Evolutionary conservation across 768 basidiomycete species (phyloP), one percentile per base, ranked within the genome.

Genomic region (Boletus sensibilis): DNA sequence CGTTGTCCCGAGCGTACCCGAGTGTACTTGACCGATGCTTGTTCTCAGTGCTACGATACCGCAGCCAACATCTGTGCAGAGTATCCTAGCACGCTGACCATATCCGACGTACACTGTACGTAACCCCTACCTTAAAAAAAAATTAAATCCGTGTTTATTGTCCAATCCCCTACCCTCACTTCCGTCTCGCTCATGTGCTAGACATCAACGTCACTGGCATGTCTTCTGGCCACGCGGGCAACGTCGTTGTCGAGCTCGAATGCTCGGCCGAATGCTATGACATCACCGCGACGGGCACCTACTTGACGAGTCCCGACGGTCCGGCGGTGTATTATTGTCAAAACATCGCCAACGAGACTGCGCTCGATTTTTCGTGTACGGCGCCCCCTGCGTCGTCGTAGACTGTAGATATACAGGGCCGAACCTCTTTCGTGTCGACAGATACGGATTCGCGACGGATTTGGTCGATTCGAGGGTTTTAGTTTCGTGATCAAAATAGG

Each of bases 101-200:
- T 80, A 53, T 78, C 75, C 29, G 75, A 80, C 54, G 67, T 79
- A 12, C 76, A 76, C 53, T 78, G 73, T 76, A 49, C 38, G 75
- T n/a, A n/a, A n/a, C n/a, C n/a, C n/a, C n/a, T n/a, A n/a, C n/a
- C n/a, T n/a, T n/a, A n/a, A n/a, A n/a, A n/a, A n/a, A n/a, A n/a
- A n/a, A n/a, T n/a, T n/a, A n/a, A n/a, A n/a, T n/a, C n/a, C n/a
- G n/a, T n/a, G n/a, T n/a, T 64, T 27, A 27, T 27, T 27, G 25
- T 27, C 25, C 25, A 27, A 18, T 1, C 21, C 13, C 11, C 23
- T 5, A 5, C 5, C 14, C 6, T 34, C 42, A 1, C 31, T 47
- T 16, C 5, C 2, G 1, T 1, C 13, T 7, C 13, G 2, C 35
- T 25, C 12, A n/a, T 38, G 47, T 25, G 39, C 33, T 48, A 76